Conservation (phyloP, 2,329 filamentous ascomycete species). For the Xylaria multiplex region DNA sequence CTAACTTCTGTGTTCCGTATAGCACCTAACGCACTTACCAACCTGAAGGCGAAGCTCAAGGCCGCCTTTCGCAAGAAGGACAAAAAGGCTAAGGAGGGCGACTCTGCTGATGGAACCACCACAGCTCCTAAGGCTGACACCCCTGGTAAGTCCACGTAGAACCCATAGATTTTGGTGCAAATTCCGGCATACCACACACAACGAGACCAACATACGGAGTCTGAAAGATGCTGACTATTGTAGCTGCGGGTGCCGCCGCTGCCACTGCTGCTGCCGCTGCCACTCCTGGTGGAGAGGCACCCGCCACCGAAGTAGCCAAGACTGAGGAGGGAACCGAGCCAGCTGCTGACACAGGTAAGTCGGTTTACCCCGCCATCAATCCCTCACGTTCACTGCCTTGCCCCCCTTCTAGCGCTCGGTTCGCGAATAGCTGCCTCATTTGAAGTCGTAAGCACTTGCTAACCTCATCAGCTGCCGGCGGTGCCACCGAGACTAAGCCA, state of each 20-base stretch:
- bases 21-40: conserved; percentile 63
- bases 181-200: background rate
- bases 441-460: conserved; percentile 31
- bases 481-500: conserved; percentile 26
- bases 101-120: conserved; percentile 40
- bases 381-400: conserved; percentile 13
- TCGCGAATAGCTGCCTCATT: background rate
- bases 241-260: conserved; percentile 6
- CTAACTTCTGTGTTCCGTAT: conserved; percentile 35
- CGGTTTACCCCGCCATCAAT: conserved; percentile 19
- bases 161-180: conserved; percentile 2
- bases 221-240: conserved; percentile 22
- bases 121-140: conserved; percentile 42
- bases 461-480: conserved; percentile 32
- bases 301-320: conserved; percentile 45
- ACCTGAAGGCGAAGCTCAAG: conserved; percentile 67
- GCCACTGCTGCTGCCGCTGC: conserved; percentile 6
- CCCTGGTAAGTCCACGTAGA: conserved; percentile 30
- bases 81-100: conserved; percentile 41
- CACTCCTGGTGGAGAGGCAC: conserved; percentile 18
- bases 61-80: conserved; percentile 46
- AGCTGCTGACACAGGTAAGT: conserved; percentile 47
- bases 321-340: conserved; percentile 44
- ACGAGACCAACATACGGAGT: conserved; percentile 5
- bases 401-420: conserved; percentile 4